A percentile compares a stretch with the other conserved stretches of the same genome.
phyloP scores from a whole-genome alignment of 106 monocot genomes.

The Triglochin maritima region DNA sequence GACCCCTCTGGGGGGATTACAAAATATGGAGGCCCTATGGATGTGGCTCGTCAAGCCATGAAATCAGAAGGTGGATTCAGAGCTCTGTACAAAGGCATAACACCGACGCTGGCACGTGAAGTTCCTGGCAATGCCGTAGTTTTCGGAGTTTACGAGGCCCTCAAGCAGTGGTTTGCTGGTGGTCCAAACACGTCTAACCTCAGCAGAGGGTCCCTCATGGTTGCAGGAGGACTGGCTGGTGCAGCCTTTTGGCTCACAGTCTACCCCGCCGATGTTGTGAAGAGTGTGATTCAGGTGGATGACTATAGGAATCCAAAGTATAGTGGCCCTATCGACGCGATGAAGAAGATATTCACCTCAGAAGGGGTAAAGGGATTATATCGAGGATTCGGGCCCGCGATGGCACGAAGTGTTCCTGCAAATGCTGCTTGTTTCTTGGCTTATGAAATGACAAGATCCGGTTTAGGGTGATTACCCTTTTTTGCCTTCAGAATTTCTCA shows the following conservation, averaged over 20 bases:
- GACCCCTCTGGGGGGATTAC: slow-evolving; percentile 23
- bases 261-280: slow-evolving; percentile 83
- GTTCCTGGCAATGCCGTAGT: slow-evolving; percentile 75
- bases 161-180: slow-evolving; percentile 59
- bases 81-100: slow-evolving; percentile 68
- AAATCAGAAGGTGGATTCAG: slow-evolving; percentile 59
- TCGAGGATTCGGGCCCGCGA: slow-evolving; percentile 83
- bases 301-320: slow-evolving; percentile 69
- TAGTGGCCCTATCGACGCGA: slow-evolving; percentile 50
- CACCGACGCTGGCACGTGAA: slow-evolving; percentile 72
- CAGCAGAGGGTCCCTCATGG: slow-evolving; percentile 58
- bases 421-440: slow-evolving; percentile 88
- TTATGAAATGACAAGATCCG: slow-evolving; percentile 68
- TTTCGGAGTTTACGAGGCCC: slow-evolving; percentile 82
- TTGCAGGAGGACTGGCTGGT: slow-evolving; percentile 73
- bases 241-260: slow-evolving; percentile 61
- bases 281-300: slow-evolving; percentile 86
- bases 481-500: no score
- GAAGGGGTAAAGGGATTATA: slow-evolving; percentile 76
- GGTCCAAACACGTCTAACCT: slow-evolving; percentile 54
- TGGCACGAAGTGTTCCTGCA: slow-evolving; percentile 88
- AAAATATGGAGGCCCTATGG: slow-evolving; percentile 78
- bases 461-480: slow-evolving; percentile 35
- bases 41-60: slow-evolving; percentile 79
- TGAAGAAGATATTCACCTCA: slow-evolving; percentile 56